Base-by-base conservation (phyloP, 2,329 filamentous ascomycete species). In the Cytospora leucostoma region DNA sequence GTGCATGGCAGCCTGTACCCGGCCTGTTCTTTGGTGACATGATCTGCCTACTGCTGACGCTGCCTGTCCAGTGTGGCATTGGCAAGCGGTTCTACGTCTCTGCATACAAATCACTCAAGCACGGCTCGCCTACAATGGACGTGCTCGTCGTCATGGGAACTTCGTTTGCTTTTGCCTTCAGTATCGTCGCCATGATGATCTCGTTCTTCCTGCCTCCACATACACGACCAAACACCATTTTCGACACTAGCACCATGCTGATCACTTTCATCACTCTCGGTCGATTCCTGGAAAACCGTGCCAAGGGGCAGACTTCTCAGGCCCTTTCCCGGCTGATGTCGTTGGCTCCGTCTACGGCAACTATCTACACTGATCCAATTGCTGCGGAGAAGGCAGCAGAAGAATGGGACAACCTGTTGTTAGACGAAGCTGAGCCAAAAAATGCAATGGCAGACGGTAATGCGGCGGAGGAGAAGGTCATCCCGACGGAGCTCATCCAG, bases 241-340 rank as follows among this genome's bases (percentile, higher is more conserved):
- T 99, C 71, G 95, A 99, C 73, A 99, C 95, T 1, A 97, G 93
- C 76, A 97, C 93, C 27, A 99, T 98, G 95, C 83, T 99, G 58
- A 93, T 99, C 74, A 97, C 93, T 0, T 98, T 99, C 74, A 92
- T 97, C 74, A 93, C 90, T 1, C 79, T 99, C 3, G 92, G 95
- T 4, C 88, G 95, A 40, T 99, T 90, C 78, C 78, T 99, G 19
- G 95, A 99, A 77, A 99, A 98, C 73, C 82, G 88, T 19, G 95
- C 95, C 59, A 99, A 98, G 78, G 95, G 95, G 0, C 92, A 98
- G 77, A 99, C 95, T 0, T 97, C 93, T 6, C 95, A 92, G 73
- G 95, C 95, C 0, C 84, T 99, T 3, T 98, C 94, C 8, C 86
- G 89, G 32, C 85, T 99, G 38, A 99, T 99, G 95, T 97, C 92